phyloP scores from a whole-genome alignment of 495 filamentous ascomycete genomes.

The Penicillium waksmanii region DNA sequence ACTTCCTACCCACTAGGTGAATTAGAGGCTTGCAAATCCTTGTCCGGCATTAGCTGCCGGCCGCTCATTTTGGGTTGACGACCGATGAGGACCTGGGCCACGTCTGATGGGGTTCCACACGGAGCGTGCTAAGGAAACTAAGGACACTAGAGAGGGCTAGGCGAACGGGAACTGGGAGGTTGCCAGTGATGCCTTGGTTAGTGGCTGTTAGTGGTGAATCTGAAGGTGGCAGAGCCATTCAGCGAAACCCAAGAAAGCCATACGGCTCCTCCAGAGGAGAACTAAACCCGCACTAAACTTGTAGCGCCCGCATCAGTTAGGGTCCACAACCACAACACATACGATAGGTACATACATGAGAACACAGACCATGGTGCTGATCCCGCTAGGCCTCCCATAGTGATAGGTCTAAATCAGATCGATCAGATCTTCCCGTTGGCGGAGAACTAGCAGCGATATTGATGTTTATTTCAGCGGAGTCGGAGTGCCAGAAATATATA shows the following conservation, averaged over 20 bases:
- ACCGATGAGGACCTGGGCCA: not conserved
- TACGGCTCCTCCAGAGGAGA: not conserved
- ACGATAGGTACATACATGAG: not conserved
- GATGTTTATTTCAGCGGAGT: no score
- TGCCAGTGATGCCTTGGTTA: no score
- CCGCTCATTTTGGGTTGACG: not conserved
- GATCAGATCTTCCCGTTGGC: not conserved
- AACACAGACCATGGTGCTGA: slow-evolving; percentile 1
- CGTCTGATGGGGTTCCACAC: not conserved
- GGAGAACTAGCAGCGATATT: not conserved
- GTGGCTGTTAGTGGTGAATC: not conserved
- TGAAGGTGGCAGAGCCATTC: not conserved
- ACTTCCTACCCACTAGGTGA: not conserved
- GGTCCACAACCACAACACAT: slow-evolving; percentile 1
- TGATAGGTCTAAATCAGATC: slow-evolving; percentile 6
- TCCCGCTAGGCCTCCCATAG: slow-evolving; percentile 1
- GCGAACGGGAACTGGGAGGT: no score
- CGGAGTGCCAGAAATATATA: no score
- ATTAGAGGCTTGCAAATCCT: slow-evolving; percentile 1
- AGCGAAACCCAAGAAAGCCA: not conserved
- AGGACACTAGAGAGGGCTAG: not conserved
- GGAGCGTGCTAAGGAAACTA: slow-evolving; percentile 1
- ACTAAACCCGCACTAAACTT: not conserved
- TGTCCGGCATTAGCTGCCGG: not conserved
- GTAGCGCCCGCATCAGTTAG: slow-evolving; percentile 1